Percentiles rank a stretch among this genome's conserved stretches.
phyloP scores from a whole-genome alignment of 352 stramenopile genomes.

The Phytophthora pseudosyringae region DNA sequence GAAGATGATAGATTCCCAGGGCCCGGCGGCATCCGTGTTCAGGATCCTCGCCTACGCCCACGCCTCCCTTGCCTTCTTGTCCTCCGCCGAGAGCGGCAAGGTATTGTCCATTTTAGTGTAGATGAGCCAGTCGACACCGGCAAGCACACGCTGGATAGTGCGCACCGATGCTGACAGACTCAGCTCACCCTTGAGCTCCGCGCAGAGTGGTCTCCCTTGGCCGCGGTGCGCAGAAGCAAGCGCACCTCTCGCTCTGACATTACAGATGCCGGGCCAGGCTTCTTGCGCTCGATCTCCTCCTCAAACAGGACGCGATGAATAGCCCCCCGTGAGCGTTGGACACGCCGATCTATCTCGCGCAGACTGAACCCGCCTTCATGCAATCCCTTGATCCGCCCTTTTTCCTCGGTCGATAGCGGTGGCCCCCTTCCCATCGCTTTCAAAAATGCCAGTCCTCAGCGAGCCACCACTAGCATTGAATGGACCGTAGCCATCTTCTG shows the following conservation, averaged over 20 bases:
- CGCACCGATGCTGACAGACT: constrained; percentile 15
- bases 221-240: background rate
- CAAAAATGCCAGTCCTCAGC: background rate
- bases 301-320: no score
- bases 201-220: background rate
- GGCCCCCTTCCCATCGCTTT: background rate
- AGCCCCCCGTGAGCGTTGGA: no score
- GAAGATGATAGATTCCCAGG: constrained; percentile 36
- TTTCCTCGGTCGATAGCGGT: no score
- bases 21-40: background rate
- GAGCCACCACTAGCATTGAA: no score
- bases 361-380: no score
- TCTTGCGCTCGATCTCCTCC: no score
- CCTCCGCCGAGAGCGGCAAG: constrained; percentile 2
- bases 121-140: constrained; percentile 22
- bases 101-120: constrained; percentile 28
- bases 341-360: no score
- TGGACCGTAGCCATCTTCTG: background rate
- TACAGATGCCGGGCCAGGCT: background rate
- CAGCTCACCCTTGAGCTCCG: constrained; percentile 15
- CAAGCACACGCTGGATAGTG: constrained; percentile 17
- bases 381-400: no score
- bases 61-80: background rate
- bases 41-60: constrained; percentile 19
- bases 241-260: background rate